phyloP scores from a whole-genome alignment of 2,329 filamentous ascomycete species.

The Thelonectria blattea region DNA sequence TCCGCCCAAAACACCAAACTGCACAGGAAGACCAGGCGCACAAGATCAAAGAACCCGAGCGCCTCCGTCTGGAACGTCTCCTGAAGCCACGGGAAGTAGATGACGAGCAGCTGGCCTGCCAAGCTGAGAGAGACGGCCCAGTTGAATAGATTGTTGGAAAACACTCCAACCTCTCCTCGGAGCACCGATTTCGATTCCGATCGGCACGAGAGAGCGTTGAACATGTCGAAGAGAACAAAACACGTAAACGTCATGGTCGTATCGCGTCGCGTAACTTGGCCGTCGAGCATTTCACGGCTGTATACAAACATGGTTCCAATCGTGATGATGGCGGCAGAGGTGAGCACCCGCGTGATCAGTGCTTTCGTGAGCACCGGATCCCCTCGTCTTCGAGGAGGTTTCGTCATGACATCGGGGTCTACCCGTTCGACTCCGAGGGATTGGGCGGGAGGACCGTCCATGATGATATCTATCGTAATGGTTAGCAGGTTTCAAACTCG shows the following conservation, averaged over 20 bases:
- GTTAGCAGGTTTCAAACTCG: conserved; percentile 27
- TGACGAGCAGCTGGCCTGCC: conserved; percentile 85
- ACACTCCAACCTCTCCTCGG: conserved; percentile 80
- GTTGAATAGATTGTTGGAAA: conserved; percentile 93
- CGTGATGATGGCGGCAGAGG: conserved; percentile 89
- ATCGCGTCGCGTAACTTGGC: conserved; percentile 86
- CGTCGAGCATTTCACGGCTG: conserved; percentile 88
- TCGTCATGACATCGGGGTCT: conserved; percentile 91
- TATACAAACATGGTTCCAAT: conserved; percentile 90
- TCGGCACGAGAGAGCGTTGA: conserved; percentile 93
- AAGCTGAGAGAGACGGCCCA: conserved; percentile 89
- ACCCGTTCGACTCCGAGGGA: conserved; percentile 95
- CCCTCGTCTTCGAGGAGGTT: conserved; percentile 81
- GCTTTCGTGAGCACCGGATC: conserved; percentile 89
- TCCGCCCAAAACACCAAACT: conserved; percentile 96
- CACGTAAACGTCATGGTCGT: conserved; percentile 99
- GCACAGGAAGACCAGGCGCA: conserved; percentile 74
- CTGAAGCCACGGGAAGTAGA: conserved; percentile 94
- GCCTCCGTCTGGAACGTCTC: conserved; percentile 96
- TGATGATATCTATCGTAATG: conserved; percentile 82
- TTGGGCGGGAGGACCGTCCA: conserved; percentile 97
- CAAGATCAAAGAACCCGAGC: conserved; percentile 73
- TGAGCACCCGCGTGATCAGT: conserved; percentile 84
- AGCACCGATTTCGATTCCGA: conserved; percentile 90
- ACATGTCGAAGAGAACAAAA: conserved; percentile 99